Evolutionary conservation across 1,139 yeast species (phyloP), one percentile per base, ranked within the genome.

Genomic region (Maudiozyma humilis): DNA sequence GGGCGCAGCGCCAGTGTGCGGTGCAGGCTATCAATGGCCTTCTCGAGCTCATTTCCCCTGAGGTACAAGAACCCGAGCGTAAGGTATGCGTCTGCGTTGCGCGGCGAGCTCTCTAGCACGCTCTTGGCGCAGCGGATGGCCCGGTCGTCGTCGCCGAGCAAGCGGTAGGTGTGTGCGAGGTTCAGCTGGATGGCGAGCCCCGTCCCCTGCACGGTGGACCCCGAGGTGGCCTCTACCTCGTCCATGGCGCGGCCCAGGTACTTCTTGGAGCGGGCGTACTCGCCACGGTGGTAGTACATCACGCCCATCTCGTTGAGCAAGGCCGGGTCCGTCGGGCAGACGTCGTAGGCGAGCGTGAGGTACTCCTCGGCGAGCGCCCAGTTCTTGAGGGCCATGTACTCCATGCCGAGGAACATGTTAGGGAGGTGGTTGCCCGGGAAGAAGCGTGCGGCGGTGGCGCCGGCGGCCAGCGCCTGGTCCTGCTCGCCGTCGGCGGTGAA

Each of bases 401-500:
- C 97, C 96, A 91, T 93, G 2, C 98, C 99, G 41, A 93, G 71
- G 57, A 86, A 91, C 47, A 93, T 67, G 54, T 85, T 80, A 2
- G 98, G 98, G 41, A 89, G 66, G 63, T 91, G 97, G 4, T 93
- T 82, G 2, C 98, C 98, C 0, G 95, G 96, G 58, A 91, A 93
- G 41, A 89, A 71, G 47, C 96, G 69, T 0, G 96, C 89, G 0
- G 97, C 97, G 31, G 95, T 89, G 1, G 97, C 91, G 65, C 89
- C 93, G 0, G 98, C 98, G 47, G 96, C 82, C 17, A 91, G 83
- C 1, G 98, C 98, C 63, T 93, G 98, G 62, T 93, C 99, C 58
- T 93, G 97, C 64, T 93, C 99, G 8, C 96, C 95, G 62, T 93
- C 98, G 1, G 86, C 83, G 0, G 96, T 96, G 73, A 88, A 93